Conservation (phyloP, 345 rosid genomes). For the Gossypium rotundifolium region DNA sequence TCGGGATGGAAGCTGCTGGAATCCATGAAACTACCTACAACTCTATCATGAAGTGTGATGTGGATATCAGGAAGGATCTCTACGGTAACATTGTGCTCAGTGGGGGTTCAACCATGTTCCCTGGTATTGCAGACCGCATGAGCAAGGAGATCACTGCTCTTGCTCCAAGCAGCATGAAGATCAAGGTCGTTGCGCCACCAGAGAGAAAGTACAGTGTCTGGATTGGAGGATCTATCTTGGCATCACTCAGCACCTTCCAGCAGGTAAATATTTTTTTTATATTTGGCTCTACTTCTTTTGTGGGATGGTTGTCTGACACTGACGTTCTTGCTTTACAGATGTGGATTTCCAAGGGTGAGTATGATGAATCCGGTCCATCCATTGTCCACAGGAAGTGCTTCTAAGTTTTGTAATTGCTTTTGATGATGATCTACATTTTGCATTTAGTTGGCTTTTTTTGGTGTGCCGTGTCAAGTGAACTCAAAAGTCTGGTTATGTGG, state of each 20-base stretch:
- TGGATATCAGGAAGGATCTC: slow-evolving; percentile 45
- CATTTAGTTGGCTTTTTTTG: slow-evolving; percentile 39
- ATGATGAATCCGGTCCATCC: slow-evolving; percentile 61
- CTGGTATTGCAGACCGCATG: slow-evolving; percentile 72
- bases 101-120: slow-evolving; percentile 75
- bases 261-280: slow-evolving; percentile 29
- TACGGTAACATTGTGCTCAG: slow-evolving; percentile 32
- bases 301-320: background rate
- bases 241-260: slow-evolving; percentile 74
- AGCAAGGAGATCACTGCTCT: slow-evolving; percentile 65
- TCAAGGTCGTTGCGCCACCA: slow-evolving; percentile 20
- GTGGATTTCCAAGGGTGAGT: slow-evolving; percentile 63
- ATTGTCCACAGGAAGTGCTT: slow-evolving; percentile 62
- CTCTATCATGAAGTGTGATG: slow-evolving; percentile 59
- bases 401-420: slow-evolving; percentile 24
- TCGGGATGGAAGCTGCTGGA: slow-evolving; percentile 69
- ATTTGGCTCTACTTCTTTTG: background rate
- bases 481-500: slow-evolving; percentile 26
- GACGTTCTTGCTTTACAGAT: slow-evolving; percentile 28
- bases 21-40: slow-evolving; percentile 67
- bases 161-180: slow-evolving; percentile 25
- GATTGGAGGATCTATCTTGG: slow-evolving; percentile 73
- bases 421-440: slow-evolving; percentile 37
- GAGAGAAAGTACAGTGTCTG: slow-evolving; percentile 47
- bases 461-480: slow-evolving; percentile 36